Conservation (phyloP, 306 rosid genomes). For the Cucurbita pepo region DNA sequence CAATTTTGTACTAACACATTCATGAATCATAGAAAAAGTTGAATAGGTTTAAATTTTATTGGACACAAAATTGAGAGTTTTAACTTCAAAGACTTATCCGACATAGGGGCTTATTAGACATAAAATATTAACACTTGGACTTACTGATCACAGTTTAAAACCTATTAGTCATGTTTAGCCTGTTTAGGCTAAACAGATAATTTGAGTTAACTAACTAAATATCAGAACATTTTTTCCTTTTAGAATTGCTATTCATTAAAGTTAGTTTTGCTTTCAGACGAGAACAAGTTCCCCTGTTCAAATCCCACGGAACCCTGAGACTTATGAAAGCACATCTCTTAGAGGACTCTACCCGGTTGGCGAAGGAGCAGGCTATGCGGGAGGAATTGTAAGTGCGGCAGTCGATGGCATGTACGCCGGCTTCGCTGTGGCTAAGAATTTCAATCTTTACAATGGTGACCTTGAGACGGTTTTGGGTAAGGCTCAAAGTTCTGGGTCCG, state of each 20-base stretch:
- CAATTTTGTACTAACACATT: neutral
- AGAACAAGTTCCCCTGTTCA: slow-evolving; percentile 90
- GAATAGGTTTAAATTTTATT: neutral
- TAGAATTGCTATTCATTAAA: neutral
- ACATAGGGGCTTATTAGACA: neutral
- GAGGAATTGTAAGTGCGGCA: slow-evolving; percentile 92
- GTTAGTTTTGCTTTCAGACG: slow-evolving; percentile 30
- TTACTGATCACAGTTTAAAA: neutral
- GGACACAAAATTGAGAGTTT: neutral
- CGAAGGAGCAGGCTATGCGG: slow-evolving; percentile 99
- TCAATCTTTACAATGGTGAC: slow-evolving; percentile 38
- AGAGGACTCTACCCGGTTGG: slow-evolving; percentile 88
- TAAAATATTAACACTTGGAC: too few species aligned
- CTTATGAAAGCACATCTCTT: slow-evolving; percentile 68
- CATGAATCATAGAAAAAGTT: neutral
- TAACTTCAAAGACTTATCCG: neutral
- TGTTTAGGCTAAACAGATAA: neutral
- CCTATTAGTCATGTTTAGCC: neutral
- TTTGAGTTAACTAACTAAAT: neutral
- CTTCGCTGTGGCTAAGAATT: slow-evolving; percentile 57
- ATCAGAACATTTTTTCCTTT: neutral
- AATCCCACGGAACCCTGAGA: slow-evolving; percentile 48
- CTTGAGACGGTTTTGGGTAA: slow-evolving; percentile 67
- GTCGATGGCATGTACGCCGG: slow-evolving; percentile 92
- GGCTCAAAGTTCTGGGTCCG: slow-evolving; percentile 43